A percentile compares a stretch with the other conserved stretches of the same genome.
These are phyloP conservation scores for Chalciporus piperatoides DNA, from an alignment of 1,284 basidiomycete species.

Conservation along the genomic window DNA sequence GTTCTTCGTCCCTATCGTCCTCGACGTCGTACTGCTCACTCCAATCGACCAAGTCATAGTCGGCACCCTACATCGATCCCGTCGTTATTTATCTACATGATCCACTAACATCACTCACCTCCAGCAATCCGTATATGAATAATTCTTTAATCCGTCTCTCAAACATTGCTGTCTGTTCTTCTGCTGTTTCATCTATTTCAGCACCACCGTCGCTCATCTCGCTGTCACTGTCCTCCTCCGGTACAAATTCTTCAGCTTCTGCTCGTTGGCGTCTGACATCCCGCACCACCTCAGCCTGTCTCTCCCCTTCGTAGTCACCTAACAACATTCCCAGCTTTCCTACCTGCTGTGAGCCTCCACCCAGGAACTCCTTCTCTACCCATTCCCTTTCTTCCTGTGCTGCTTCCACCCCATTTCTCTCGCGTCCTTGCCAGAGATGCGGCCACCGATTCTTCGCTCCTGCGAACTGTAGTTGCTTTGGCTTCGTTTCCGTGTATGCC, in stretches of 20 bases:
- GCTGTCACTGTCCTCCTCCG: constrained; percentile 59
- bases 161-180: constrained; percentile 49
- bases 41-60: constrained; percentile 76
- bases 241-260: constrained; percentile 48
- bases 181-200: constrained; percentile 39
- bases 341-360: constrained; percentile 55
- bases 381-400: constrained; percentile 64
- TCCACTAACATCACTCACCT: constrained; percentile 42
- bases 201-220: constrained; percentile 32
- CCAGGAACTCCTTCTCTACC: constrained; percentile 60
- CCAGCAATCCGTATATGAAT: constrained; percentile 73
- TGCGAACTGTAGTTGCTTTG: constrained; percentile 50
- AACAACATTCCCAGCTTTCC: constrained; percentile 66
- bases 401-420: constrained; percentile 47
- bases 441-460: constrained; percentile 59
- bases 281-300: constrained; percentile 60
- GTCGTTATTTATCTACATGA: neutral
- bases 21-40: constrained; percentile 64
- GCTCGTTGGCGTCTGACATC: constrained; percentile 39
- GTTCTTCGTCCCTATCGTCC: constrained; percentile 62
- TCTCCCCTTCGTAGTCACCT: constrained; percentile 69
- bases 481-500: constrained; percentile 51
- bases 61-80: constrained; percentile 45
- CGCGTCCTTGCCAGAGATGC: constrained; percentile 56
- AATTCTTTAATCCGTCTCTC: constrained; percentile 59